Evolutionary conservation across 768 basidiomycete species (phyloP).

Genomic region (Phanerochaete sordida): DNA sequence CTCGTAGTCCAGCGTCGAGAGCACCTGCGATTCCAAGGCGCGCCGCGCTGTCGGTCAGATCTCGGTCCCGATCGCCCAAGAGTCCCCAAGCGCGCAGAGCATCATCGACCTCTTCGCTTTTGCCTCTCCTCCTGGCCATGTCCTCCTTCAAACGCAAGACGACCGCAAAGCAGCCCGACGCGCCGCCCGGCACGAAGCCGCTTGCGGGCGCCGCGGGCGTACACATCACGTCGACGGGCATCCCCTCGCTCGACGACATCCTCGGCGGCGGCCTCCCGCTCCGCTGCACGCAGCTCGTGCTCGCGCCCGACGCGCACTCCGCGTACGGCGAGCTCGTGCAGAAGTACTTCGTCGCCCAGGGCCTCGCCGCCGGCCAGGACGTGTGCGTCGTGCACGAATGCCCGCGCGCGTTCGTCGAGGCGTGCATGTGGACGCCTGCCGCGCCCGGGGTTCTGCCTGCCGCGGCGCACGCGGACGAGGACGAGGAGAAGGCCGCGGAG

Average conservation of each 20-base stretch:
- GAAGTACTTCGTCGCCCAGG: constrained; percentile 89
- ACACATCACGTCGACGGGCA: constrained; percentile 74
- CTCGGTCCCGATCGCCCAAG: neutral
- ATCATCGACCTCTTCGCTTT: neutral
- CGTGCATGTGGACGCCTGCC: constrained; percentile 77
- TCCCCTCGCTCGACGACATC: constrained; percentile 92
- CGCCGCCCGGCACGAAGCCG: constrained; percentile 50
- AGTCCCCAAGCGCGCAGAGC: neutral
- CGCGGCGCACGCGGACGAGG: constrained; percentile 32
- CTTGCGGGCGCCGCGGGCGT: constrained; percentile 57
- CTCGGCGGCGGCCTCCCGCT: constrained; percentile 90
- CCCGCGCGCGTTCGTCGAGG: constrained; percentile 54
- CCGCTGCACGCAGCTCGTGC: constrained; percentile 65
- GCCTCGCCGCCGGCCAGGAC: constrained; percentile 67
- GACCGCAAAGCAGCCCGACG: constrained; percentile 38
- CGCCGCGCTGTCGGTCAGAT: constrained; percentile 1
- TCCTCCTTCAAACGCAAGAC: constrained; percentile 78
- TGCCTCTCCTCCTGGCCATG: constrained; percentile 35
- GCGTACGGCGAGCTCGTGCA: constrained; percentile 82
- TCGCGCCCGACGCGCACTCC: constrained; percentile 85
- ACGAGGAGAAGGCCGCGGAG: constrained; percentile 33
- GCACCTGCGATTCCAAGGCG: too few species aligned
- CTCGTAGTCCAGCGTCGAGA: neutral
- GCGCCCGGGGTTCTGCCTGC: constrained; percentile 11
- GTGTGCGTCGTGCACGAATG: constrained; percentile 64